Base-by-base conservation (phyloP, 2,329 filamentous ascomycete genomes). In the Exophiala calicioides region DNA sequence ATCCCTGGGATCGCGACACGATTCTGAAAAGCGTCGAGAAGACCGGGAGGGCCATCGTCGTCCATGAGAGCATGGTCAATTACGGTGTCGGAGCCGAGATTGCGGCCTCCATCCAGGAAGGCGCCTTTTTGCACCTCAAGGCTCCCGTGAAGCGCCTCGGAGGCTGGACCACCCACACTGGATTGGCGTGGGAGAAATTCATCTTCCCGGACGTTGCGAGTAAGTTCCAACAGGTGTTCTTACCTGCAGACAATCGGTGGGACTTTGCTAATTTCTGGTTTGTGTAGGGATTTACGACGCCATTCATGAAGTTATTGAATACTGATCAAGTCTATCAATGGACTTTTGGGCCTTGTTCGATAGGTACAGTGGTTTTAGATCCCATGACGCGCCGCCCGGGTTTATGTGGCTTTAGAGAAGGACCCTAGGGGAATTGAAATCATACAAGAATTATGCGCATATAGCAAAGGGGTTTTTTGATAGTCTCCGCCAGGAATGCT, bases 11-110 rank as follows among this genome's bases (percentile, higher is more conserved):
- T 65, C 81, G 87, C 60, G 76, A 85, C 63, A 86, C 86, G 0
- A 80, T 96, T 1, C 74, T 94, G 45, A 73, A 84, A 41, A 95
- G 89, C 55, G 90, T 95, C 10, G 80, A 79, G 58, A 95, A 93
- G 73, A 95, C 90, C 1, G 90, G 90, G 0, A 73, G 88, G 49
- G 89, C 86, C 29, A 79, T 95, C 43, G 84, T 96, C 1, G 90
- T 95, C 5, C 90, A 96, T 63, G 90, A 96, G 69, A 84, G 88
- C 45, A 93, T 93, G 86, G 77, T 90, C 53, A 95, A 95, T 60
- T 86, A 86, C 5, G 90, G 90, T 9, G 80, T 95, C n/a, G 90
- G 90, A 2, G 90, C 90, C 4, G 90, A 95, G 63, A 84, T 96
- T 1, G 88, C 90, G 1, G 88, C 90, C 0, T 86, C 86, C 1